phyloP scores from a whole-genome alignment of 1,284 basidiomycete genomes.

The Sporisorium exsertum region DNA sequence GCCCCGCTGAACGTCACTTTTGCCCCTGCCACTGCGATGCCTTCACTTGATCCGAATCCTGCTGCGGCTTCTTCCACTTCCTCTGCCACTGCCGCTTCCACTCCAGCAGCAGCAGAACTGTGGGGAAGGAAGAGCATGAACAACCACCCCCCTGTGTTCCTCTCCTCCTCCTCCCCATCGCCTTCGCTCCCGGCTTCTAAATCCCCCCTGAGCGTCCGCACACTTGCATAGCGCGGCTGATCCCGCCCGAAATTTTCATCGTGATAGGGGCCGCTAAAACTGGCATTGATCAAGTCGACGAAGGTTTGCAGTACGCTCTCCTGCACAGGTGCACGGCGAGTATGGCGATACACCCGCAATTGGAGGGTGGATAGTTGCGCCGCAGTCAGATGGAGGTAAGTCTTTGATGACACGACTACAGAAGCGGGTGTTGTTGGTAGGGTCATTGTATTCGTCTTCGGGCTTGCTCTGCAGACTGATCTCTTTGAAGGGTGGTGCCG shows the following conservation, averaged over 20 bases:
- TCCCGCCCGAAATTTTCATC: conserved; percentile 17
- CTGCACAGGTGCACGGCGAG: not conserved
- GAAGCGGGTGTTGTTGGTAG: not conserved
- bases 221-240: conserved; percentile 8
- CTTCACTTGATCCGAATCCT: no score
- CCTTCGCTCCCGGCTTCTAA: conserved; percentile 2
- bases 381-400: not conserved
- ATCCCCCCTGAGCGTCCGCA: conserved; percentile 3
- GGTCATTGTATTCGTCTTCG: not conserved
- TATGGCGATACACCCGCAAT: not conserved
- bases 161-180: not conserved
- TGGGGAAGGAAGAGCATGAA: conserved; percentile 13
- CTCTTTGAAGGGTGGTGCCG: not conserved
- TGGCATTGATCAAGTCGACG: conserved; percentile 2
- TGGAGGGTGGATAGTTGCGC: not conserved
- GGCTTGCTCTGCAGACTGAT: no score
- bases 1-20: conserved; percentile 28
- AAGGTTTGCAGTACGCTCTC: not conserved
- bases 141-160: conserved; percentile 13
- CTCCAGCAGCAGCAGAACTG: not conserved
- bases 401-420: not conserved
- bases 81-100: not conserved
- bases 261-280: conserved; percentile 5
- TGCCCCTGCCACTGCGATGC: conserved; percentile 18
- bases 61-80: no score